A percentile compares a stretch with the other conserved stretches of the same genome.
Conservation (phyloP, 306 rosid genomes). For the Corylus avellana region DNA sequence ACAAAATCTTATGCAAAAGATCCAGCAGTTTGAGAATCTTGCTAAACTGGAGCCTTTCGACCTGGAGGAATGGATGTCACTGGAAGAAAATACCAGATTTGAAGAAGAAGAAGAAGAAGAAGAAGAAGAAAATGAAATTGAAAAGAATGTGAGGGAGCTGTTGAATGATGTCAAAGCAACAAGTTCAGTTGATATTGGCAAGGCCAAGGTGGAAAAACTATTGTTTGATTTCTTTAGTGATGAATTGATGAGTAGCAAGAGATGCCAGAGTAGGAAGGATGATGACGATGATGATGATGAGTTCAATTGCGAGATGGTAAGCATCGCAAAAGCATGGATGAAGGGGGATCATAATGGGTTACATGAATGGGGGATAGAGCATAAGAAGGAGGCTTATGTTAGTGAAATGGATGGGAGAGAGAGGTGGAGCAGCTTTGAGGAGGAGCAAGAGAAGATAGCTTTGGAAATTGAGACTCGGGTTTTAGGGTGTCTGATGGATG, state of each 20-base stretch:
- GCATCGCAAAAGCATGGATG: conserved; percentile 53
- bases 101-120: conserved; percentile 16
- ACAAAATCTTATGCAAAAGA: conserved; percentile 43
- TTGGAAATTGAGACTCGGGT: conserved; percentile 49
- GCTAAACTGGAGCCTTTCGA: conserved; percentile 36
- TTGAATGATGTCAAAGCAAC: conserved; percentile 42
- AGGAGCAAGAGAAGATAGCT: conserved; percentile 55
- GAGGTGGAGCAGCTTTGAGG: conserved; percentile 48
- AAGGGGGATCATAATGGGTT: conserved; percentile 22
- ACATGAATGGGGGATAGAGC: conserved; percentile 34
- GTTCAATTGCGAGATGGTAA: conserved; percentile 37
- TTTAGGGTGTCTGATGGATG: conserved; percentile 45
- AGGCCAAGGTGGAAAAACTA: conserved; percentile 32
- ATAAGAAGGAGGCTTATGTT: conserved; percentile 44
- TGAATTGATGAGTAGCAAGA: conserved; percentile 33
- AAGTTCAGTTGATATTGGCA: conserved; percentile 16
- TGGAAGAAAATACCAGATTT: conserved; percentile 25
- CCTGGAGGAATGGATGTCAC: conserved; percentile 24
- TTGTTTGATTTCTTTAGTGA: conserved; percentile 57
- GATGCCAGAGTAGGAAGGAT: conserved; percentile 17
- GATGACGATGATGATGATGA: conserved; percentile 27
- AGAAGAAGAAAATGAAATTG: conserved; percentile 35
- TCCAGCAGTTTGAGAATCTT: conserved; percentile 45
- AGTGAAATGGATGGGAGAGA: conserved; percentile 54
- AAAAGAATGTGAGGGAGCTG: conserved; percentile 42